phyloP scores from a whole-genome alignment of 495 filamentous ascomycete species.

The Pyrenula aspistea region DNA sequence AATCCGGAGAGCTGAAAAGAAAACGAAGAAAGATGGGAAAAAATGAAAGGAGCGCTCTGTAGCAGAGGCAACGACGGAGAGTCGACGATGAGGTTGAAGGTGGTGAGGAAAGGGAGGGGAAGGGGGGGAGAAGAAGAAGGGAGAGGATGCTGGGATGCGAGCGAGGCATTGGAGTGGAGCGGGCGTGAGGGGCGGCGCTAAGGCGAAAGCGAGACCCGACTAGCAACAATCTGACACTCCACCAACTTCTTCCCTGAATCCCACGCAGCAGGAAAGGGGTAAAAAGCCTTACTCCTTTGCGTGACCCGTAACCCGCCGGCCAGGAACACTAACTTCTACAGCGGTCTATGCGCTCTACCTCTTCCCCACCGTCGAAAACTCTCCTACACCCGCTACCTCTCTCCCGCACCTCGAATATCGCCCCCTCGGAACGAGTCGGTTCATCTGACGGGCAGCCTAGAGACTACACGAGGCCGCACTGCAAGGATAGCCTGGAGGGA shows the following conservation, averaged over 20 bases:
- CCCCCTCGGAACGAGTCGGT: not conserved
- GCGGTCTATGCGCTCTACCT: not conserved
- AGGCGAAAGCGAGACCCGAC: not conserved
- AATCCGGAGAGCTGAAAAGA: constrained; percentile 5
- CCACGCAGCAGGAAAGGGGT: not conserved
- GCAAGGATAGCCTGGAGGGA: not conserved
- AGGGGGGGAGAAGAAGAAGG: constrained; percentile 13
- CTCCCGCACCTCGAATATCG: not conserved
- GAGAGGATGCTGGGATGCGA: constrained; percentile 12
- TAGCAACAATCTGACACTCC: not conserved
- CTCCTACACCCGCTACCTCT: not conserved
- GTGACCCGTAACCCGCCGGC: not conserved
- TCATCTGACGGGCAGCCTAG: not conserved
- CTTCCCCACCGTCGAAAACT: no score
- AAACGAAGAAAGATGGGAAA: constrained; percentile 11
- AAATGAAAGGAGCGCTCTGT: constrained; percentile 23
- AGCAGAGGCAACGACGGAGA: constrained; percentile 21
- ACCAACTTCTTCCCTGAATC: not conserved
- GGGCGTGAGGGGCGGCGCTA: not conserved
- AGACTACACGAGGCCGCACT: not conserved
- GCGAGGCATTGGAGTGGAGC: constrained; percentile 14
- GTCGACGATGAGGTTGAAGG: constrained; percentile 17
- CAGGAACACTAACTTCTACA: not conserved
- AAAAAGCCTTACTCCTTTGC: not conserved
- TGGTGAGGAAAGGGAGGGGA: constrained; percentile 14